A percentile compares a stretch with the other conserved stretches of the same genome.
Conservation (phyloP, 2,329 filamentous ascomycete genomes). For the Aspergillus arachidicola region DNA sequence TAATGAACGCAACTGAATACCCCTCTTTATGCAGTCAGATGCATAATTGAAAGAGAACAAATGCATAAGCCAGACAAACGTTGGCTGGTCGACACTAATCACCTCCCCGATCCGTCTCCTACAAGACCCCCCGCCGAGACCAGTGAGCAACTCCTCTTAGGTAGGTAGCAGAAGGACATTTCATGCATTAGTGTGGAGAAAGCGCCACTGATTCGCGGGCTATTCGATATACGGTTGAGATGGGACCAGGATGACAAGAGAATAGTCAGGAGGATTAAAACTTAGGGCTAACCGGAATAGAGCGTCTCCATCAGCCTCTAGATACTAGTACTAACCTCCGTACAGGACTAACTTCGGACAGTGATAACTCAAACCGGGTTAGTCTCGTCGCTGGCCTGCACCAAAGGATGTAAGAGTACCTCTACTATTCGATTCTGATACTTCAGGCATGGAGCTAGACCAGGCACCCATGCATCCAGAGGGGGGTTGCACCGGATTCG, state of each 20-base stretch:
- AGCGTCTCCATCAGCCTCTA: neutral
- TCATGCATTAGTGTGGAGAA: constrained; percentile 22
- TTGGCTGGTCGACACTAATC: neutral
- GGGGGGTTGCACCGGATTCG: neutral
- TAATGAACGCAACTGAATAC: neutral
- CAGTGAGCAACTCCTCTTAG: neutral
- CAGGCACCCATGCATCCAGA: neutral
- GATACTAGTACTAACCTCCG: neutral
- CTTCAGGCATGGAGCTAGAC: neutral
- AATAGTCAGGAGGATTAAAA: neutral
- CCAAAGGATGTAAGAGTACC: neutral
- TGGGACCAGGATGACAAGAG: constrained; percentile 1
- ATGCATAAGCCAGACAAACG: neutral
- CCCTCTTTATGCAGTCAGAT: neutral
- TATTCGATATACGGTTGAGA: constrained; percentile 3
- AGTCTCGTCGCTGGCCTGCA: neutral
- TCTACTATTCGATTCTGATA: neutral
- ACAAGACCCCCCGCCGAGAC: neutral
- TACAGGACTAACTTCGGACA: neutral
- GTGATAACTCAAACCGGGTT: neutral
- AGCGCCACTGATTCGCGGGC: constrained; percentile 11
- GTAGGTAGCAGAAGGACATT: constrained; percentile 8
- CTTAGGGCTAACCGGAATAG: neutral
- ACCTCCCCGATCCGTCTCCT: neutral
- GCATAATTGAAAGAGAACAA: neutral